Evolutionary conservation across 73 alveolate genomes (phyloP).

Genomic region (Halteria grandinella): DNA sequence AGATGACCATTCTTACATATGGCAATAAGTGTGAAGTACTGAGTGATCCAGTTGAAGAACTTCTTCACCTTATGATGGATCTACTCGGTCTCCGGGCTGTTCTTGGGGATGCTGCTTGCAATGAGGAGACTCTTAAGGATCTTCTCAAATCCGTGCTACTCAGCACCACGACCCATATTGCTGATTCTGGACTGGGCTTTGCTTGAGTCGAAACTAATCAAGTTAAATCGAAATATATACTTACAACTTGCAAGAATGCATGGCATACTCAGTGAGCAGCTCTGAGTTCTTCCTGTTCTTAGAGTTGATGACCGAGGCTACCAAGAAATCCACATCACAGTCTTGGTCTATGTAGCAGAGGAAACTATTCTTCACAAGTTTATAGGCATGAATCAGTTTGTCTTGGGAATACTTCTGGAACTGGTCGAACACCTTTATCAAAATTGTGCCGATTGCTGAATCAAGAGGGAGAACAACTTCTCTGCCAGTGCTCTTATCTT

Average conservation of each 20-base stretch:
- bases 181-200: conserved; percentile 23
- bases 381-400: conserved; percentile 50
- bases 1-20: conserved; percentile 61
- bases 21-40: conserved; percentile 48
- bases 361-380: conserved; percentile 44
- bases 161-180: conserved; percentile 41
- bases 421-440: conserved; percentile 57
- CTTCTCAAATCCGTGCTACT: conserved; percentile 62
- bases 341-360: conserved; percentile 41
- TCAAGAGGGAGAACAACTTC: conserved; percentile 25
- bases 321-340: conserved; percentile 26
- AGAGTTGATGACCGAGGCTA: conserved; percentile 44
- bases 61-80: conserved; percentile 41
- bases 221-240: not conserved
- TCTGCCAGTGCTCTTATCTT: conserved; percentile 37
- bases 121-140: conserved; percentile 44
- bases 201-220: conserved; percentile 45
- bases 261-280: conserved; percentile 18
- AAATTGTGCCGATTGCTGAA: conserved; percentile 53
- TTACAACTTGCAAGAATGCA: conserved; percentile 46
- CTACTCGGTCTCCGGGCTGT: conserved; percentile 4
- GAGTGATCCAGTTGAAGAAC: conserved; percentile 51
- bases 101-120: conserved; percentile 47
- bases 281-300: conserved; percentile 35
- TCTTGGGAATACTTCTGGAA: conserved; percentile 25